Base-by-base conservation (phyloP, 345 rosid species). In the Hirschfeldia incana region DNA sequence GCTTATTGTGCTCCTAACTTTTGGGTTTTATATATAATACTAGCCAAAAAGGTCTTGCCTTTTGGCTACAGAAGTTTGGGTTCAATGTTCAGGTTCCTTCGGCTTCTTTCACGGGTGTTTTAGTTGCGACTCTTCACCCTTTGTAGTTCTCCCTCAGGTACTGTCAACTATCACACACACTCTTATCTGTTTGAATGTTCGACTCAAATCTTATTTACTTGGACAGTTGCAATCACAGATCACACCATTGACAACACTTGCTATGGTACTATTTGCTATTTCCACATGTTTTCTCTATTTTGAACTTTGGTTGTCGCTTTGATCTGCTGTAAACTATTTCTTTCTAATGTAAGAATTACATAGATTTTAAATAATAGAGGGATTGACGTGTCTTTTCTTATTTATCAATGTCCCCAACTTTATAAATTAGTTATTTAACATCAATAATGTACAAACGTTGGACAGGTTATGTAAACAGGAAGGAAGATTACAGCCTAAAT, bases 1-100 rank as follows among this genome's bases (percentile, higher is more conserved):
- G 98, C 98, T 4, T 95, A 89, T 39, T 95, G 99, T 98, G 98
- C 99, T 8, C 99, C 97, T 7, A 95, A 93, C 53, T 89, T 95
- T 73, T 95, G 98, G 98, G 98, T 93, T 49, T 90, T 93, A 84
- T 95, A 95, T 74, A 89, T 95, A 49, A 58, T 90, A 44, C 76
- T 90, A 2, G 99, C 93, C 85, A n/a, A n/a, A 95, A 95, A 83
- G 86, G 83, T 13, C 85, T 90, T 34, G 86, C 89, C 68, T 83
- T 86, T 83, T 16, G 77, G 0, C 85, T 93, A 26, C 83, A 87
- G 76, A 91, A 77, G 78, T 79, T 91, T 39, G 91, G 97, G 0
- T 84, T 87, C 55, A 67, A 78, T 8, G 75, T 91, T 58, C 85
- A 85, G 32, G 63, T 59, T 8, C 91, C 97, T 3, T 80, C 89